Evolutionary conservation across 2,329 filamentous ascomycete species (phyloP), one percentile per base, ranked within the genome.

Genomic region (Cladophialophora exuberans): DNA sequence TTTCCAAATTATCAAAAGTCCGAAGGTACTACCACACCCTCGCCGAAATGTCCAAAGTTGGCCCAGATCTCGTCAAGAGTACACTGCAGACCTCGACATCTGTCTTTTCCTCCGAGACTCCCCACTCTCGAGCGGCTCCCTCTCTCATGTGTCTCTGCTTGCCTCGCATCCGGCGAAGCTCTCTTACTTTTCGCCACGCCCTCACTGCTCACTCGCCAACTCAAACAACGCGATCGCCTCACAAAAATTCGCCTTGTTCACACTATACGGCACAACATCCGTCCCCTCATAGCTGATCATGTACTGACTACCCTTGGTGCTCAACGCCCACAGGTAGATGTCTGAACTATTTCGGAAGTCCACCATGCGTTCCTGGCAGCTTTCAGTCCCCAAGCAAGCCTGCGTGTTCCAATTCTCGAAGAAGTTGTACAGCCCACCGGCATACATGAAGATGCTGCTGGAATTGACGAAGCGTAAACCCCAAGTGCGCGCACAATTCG

Each of bases 371-470:
- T 63, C 47, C 52, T 63, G 61, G 49, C 61, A 63, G 25, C 54
- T 58, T 50, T 63, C 61, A 4, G 61, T 63, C 44, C 59, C 59
- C 49, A 63, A 73, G 64, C 76, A 79, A 1, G 63, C 61, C 31
- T 56, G 51, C 15, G 62, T 59, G 33, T 62, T 61, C 57, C 60
- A 84, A 69, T 82, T 78, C 64, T 80, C 73, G 73, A 84, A 85
- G 74, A 83, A 85, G 46, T 72, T 77, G 70, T 89, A 90, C 11
- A 88, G 64, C 0, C 86, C 87, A 0, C 80, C 81, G 6, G 85
- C 85, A 62, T 87, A 86, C 20, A 83, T 70, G 15, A 80, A 70
- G 10, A 89, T 70, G 65, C 81, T 77, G 41, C 72, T 73, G 30
- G 79, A 82, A 60, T 79, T 73, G 36, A 86, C 64, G 31, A 89